Evolutionary conservation across 2,329 filamentous ascomycete genomes (phyloP).

Genomic region (Penicillium griseofulvum): DNA sequence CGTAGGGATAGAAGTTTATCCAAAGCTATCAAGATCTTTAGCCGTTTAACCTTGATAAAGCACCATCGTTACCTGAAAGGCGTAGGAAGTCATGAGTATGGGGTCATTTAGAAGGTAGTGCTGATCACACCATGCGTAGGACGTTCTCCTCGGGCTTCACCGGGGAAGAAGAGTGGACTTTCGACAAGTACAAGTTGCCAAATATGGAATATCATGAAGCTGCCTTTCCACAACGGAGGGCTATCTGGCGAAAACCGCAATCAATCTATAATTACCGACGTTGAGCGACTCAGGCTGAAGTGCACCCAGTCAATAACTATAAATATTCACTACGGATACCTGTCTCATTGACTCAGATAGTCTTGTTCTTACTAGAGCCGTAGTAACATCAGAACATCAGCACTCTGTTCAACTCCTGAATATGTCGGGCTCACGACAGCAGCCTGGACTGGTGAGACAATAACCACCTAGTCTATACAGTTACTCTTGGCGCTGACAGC

Average conservation of each 20-base stretch:
- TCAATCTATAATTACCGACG: neutral
- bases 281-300: neutral
- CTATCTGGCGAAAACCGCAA: neutral
- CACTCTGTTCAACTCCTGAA: neutral
- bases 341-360: neutral
- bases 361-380: neutral
- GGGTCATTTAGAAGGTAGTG: neutral
- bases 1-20: neutral
- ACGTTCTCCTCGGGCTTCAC: neutral
- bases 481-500: neutral
- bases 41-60: neutral
- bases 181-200: neutral
- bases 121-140: neutral
- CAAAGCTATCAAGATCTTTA: neutral
- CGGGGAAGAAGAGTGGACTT: neutral
- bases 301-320: neutral
- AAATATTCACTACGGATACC: neutral
- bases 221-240: neutral
- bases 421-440: conserved; percentile 6
- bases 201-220: neutral
- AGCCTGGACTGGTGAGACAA: conserved; percentile 8
- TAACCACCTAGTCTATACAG: neutral
- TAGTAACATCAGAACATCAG: neutral
- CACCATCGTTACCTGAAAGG: neutral
- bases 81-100: neutral